phyloP scores from a whole-genome alignment of 306 rosid species.

The Fragaria iinumae region DNA sequence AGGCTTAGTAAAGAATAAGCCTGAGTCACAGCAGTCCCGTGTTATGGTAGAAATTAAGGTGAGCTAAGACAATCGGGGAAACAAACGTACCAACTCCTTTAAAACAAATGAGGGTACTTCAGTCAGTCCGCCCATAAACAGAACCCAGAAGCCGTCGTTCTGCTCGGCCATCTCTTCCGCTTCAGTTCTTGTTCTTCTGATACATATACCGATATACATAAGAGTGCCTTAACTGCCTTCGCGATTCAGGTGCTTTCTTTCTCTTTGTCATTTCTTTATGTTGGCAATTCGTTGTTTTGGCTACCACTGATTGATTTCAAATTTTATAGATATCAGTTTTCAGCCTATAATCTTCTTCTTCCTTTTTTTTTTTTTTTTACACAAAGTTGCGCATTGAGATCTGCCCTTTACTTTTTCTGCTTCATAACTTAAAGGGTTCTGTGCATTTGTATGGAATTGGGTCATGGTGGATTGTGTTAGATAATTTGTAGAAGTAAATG shows the following conservation, averaged over 20 bases:
- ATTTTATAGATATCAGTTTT: neutral
- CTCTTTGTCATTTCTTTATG: neutral
- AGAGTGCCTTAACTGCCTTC: neutral
- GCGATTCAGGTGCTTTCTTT: conserved; percentile 1
- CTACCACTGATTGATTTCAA: neutral
- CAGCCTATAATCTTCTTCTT: neutral
- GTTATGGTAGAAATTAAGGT: too few relatives aligned
- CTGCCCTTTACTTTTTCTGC: neutral
- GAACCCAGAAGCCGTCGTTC: neutral
- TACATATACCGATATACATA: neutral
- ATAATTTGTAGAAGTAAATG: neutral
- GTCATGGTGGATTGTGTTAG: neutral
- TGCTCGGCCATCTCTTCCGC: neutral
- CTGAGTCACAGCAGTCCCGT: too few relatives aligned
- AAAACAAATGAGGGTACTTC: neutral
- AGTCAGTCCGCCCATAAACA: neutral
- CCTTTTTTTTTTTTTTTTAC: neutral
- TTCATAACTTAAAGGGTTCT: neutral
- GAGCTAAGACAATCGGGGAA: too few relatives aligned
- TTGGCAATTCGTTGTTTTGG: neutral
- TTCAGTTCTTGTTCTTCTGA: neutral
- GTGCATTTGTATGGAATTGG: neutral
- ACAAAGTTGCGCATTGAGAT: neutral
- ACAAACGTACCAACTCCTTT: too few relatives aligned
- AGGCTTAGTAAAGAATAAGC: too few relatives aligned